A percentile compares a stretch with the other conserved stretches of the same genome.
Evolutionary conservation across 441 rosid genomes (phyloP).

Genomic region (Jatropha multifida): DNA sequence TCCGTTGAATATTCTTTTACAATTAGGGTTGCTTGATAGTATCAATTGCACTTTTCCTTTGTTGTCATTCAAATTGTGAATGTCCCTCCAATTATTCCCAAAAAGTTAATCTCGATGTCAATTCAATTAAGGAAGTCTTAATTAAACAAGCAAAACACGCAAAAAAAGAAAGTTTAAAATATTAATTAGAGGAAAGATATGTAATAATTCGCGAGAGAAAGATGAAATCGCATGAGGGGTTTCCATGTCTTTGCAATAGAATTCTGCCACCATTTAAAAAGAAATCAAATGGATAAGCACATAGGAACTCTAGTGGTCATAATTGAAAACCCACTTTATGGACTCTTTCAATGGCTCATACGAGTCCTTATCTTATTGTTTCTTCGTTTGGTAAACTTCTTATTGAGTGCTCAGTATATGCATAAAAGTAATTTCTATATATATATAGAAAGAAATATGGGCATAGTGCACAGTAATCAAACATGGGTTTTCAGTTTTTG

Average conservation of each 20-base stretch:
- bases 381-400: constrained; percentile 2
- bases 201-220: too few relatives aligned
- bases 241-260: too few relatives aligned
- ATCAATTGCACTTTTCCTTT: not conserved
- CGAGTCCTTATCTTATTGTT: constrained; percentile 3
- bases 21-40: not conserved
- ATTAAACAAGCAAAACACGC: too few relatives aligned
- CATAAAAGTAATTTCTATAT: not conserved
- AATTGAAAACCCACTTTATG: constrained; percentile 15
- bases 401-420: too few relatives aligned
- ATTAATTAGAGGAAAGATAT: too few relatives aligned
- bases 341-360: constrained; percentile 6
- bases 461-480: not conserved
- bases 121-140: too few relatives aligned
- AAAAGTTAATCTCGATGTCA: not conserved
- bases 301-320: constrained; percentile 24
- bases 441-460: not conserved
- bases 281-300: constrained; percentile 31
- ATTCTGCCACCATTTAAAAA: too few relatives aligned
- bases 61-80: not conserved
- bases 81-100: not conserved
- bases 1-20: not conserved
- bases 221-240: too few relatives aligned
- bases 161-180: too few relatives aligned
- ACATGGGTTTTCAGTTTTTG: not conserved